Conservation (phyloP, 148 eudicot species). For the Mesembryanthemum crystallinum region DNA sequence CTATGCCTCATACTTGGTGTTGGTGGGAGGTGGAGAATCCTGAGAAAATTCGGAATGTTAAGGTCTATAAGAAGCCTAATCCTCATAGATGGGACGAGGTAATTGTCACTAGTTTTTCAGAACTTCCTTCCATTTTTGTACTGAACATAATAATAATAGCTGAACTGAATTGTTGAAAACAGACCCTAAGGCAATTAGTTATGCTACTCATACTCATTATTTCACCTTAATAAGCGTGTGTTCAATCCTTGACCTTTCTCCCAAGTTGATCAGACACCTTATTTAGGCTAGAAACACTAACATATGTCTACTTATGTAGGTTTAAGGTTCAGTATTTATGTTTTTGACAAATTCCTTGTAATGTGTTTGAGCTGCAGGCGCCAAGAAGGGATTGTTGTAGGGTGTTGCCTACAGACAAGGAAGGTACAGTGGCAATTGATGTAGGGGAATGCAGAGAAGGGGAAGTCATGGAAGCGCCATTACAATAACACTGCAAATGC, state of each 20-base stretch:
- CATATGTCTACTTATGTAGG: no score
- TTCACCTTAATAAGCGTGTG: no score
- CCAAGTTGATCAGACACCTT: no score
- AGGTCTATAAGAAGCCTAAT: conserved; percentile 47
- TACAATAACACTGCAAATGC: not conserved
- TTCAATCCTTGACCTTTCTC: no score
- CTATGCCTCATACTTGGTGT: conserved; percentile 23
- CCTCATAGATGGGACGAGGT: conserved; percentile 58
- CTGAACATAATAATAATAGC: no score
- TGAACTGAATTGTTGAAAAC: no score
- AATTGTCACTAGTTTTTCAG: conserved; percentile 8
- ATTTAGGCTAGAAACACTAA: no score
- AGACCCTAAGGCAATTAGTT: no score
- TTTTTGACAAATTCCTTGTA: not conserved
- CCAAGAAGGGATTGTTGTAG: conserved; percentile 66
- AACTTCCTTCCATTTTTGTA: not conserved
- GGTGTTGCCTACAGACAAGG: conserved; percentile 31
- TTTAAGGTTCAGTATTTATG: no score
- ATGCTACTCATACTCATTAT: no score
- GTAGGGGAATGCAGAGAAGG: conserved; percentile 52
- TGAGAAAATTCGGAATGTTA: conserved; percentile 19
- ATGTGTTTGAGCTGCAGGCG: conserved; percentile 29
- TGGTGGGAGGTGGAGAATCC: conserved; percentile 31
- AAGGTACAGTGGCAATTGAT: conserved; percentile 37
- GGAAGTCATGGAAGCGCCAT: conserved; percentile 36